These are phyloP conservation scores for Guyanaporus albipodus DNA, from an alignment of 768 basidiomycete species.

Conservation along the genomic window DNA sequence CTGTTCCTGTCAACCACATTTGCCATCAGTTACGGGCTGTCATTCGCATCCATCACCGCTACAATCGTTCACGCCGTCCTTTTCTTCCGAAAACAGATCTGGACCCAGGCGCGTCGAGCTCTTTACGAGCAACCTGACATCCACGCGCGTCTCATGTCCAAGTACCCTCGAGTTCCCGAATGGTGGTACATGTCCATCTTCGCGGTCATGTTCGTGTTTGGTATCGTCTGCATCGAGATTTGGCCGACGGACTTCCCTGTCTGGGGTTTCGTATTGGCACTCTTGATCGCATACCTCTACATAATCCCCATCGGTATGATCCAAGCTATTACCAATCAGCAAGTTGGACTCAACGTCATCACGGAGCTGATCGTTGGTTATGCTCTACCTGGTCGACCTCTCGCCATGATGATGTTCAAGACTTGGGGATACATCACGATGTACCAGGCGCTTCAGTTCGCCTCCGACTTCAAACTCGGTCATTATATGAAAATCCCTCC, in stretches of 20 bases:
- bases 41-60: slow-evolving; percentile 42
- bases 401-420: slow-evolving; percentile 80
- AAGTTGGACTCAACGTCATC: slow-evolving; percentile 65
- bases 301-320: slow-evolving; percentile 76
- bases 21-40: slow-evolving; percentile 47
- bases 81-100: slow-evolving; percentile 57
- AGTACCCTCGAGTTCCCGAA: slow-evolving; percentile 55
- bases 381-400: slow-evolving; percentile 55
- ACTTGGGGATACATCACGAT: slow-evolving; percentile 67
- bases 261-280: slow-evolving; percentile 42
- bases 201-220: slow-evolving; percentile 56
- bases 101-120: slow-evolving; percentile 46
- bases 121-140: slow-evolving; percentile 56
- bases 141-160: slow-evolving; percentile 56
- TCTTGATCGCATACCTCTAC: slow-evolving; percentile 53
- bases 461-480: slow-evolving; percentile 73
- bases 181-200: slow-evolving; percentile 50
- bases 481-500: slow-evolving; percentile 72
- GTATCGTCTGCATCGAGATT: slow-evolving; percentile 54
- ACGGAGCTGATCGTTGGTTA: slow-evolving; percentile 69
- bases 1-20: slow-evolving; percentile 48
- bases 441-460: slow-evolving; percentile 63
- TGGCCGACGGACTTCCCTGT: slow-evolving; percentile 53
- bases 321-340: slow-evolving; percentile 77
- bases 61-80: slow-evolving; percentile 42